phyloP scores from a whole-genome alignment of 1,284 basidiomycete genomes.

The Pyrrhoderma noxium region DNA sequence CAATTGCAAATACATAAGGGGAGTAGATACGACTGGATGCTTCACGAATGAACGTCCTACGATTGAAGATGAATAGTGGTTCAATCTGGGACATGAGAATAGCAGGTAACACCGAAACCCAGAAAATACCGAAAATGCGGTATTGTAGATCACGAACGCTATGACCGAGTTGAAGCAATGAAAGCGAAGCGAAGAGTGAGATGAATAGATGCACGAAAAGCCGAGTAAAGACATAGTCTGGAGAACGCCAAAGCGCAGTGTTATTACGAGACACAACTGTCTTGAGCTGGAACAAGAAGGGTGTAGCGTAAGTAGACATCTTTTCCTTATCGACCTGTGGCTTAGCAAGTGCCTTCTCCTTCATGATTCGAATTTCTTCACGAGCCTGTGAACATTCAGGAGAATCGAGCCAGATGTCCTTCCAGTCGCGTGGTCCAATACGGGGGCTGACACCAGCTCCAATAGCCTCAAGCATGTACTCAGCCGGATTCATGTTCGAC shows the following conservation, averaged over 20 bases:
- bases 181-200: conserved; percentile 74
- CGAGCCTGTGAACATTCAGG: conserved; percentile 29
- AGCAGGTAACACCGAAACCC: conserved; percentile 64
- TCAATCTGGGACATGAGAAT: conserved; percentile 78
- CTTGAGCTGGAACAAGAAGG: conserved; percentile 73
- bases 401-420: conserved; percentile 54
- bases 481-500: conserved; percentile 51
- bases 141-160: conserved; percentile 75
- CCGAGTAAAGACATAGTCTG: conserved; percentile 78
- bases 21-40: conserved; percentile 73
- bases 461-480: conserved; percentile 51
- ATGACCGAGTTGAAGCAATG: conserved; percentile 73
- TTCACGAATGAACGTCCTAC: conserved; percentile 64
- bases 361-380: conserved; percentile 31
- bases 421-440: conserved; percentile 56
- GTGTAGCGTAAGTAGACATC: conserved; percentile 52
- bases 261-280: conserved; percentile 71
- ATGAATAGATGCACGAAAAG: conserved; percentile 74
- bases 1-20: conserved; percentile 75
- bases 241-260: conserved; percentile 73
- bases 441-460: conserved; percentile 37
- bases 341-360: conserved; percentile 25
- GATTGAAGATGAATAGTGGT: conserved; percentile 79
- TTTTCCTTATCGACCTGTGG: conserved; percentile 20
- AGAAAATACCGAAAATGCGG: conserved; percentile 72